phyloP scores from a whole-genome alignment of 192 early-diverging fungal genomes.

The Phlyctochytrium arcticum region DNA sequence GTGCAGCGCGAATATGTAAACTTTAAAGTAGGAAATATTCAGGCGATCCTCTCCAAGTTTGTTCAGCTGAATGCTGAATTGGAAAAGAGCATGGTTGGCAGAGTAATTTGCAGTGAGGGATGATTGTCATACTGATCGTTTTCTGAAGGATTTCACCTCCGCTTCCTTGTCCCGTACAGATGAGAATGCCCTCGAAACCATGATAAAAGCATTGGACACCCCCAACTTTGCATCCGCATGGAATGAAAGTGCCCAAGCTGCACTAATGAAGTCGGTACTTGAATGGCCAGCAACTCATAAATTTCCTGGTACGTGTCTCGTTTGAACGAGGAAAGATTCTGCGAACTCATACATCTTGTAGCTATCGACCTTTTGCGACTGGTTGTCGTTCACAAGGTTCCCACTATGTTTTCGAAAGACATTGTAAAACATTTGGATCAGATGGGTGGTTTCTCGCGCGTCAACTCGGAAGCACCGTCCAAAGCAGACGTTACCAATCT shows the following conservation, averaged over 20 bases:
- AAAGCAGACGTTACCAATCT: conserved; percentile 63
- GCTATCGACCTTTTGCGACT: conserved; percentile 80
- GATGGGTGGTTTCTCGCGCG: conserved; percentile 8
- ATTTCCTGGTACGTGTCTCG: conserved; percentile 58
- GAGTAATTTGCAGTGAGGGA: conserved; percentile 9
- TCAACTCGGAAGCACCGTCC: conserved; percentile 14
- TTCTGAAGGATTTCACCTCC: conserved; percentile 5
- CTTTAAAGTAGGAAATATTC: conserved; percentile 67
- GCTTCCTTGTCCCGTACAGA: conserved; percentile 2
- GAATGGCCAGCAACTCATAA: conserved; percentile 66
- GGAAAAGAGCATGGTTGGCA: conserved; percentile 14
- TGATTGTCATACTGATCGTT: not conserved
- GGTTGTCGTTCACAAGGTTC: conserved; percentile 48
- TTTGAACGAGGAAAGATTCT: not conserved
- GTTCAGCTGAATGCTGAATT: conserved; percentile 62
- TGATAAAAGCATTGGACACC: conserved; percentile 20
- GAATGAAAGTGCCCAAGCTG: conserved; percentile 34
- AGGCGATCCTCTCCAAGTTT: conserved; percentile 73
- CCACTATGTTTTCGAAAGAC: not conserved
- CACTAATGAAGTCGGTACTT: conserved; percentile 51
- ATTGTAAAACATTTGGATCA: conserved; percentile 12
- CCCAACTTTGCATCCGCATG: conserved; percentile 29
- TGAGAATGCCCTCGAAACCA: not conserved
- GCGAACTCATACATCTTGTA: not conserved
- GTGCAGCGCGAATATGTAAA: conserved; percentile 41